Conservation (phyloP, 768 basidiomycete genomes). For the Lactarius vividus region DNA sequence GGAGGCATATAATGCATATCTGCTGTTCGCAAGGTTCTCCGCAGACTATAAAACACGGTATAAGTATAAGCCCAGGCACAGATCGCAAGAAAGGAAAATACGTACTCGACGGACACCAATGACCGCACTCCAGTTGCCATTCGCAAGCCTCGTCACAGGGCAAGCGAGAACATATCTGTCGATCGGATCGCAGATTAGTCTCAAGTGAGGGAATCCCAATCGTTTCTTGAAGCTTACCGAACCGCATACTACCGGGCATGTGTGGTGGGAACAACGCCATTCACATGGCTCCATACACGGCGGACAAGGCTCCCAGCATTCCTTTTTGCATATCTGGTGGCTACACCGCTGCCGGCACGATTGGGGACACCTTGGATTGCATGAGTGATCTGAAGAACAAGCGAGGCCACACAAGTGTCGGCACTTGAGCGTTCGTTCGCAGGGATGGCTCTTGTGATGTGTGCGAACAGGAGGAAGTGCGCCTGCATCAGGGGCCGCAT, state of each 20-base stretch:
- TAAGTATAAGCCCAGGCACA: neutral
- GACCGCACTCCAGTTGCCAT: conserved; percentile 35
- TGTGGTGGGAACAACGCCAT: conserved; percentile 37
- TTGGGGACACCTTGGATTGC: conserved; percentile 32
- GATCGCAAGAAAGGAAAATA: neutral
- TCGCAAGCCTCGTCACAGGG: conserved; percentile 39
- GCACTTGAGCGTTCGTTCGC: conserved; percentile 35
- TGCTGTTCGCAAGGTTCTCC: conserved; percentile 39
- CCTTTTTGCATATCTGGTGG: conserved; percentile 33
- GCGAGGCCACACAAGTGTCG: conserved; percentile 33
- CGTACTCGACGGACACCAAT: conserved; percentile 40
- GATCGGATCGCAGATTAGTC: neutral
- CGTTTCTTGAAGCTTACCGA: conserved; percentile 32
- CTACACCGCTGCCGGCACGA: conserved; percentile 33
- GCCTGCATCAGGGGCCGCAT: neutral
- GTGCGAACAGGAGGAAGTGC: conserved; percentile 14
- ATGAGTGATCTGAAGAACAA: conserved; percentile 34
- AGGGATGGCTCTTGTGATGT: conserved; percentile 33
- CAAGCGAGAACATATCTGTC: conserved; percentile 38
- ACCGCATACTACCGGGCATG: conserved; percentile 38
- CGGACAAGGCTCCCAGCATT: conserved; percentile 35
- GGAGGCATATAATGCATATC: conserved; percentile 35
- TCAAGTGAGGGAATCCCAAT: neutral
- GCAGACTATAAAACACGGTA: conserved; percentile 33
- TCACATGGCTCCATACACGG: conserved; percentile 38